Evolutionary conservation across 2,329 filamentous ascomycete species (phyloP).

Genomic region (Clonostachys rhizophaga): DNA sequence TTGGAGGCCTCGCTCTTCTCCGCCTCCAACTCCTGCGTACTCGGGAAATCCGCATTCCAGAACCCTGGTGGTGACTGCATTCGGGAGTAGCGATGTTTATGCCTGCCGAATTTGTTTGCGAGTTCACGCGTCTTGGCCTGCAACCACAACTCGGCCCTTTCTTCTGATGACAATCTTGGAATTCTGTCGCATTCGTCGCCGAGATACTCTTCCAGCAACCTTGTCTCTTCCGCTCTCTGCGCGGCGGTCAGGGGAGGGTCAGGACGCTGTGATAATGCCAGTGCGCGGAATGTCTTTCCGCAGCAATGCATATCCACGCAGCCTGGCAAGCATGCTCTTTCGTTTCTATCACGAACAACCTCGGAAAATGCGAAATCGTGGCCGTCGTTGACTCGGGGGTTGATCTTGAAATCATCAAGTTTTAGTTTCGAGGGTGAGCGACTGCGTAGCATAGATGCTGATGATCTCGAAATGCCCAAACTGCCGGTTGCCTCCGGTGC

Average conservation of each 20-base stretch:
- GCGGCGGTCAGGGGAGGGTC: constrained; percentile 25
- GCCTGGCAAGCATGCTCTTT: constrained; percentile 66
- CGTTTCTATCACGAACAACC: constrained; percentile 65
- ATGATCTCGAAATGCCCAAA: too few relatives aligned
- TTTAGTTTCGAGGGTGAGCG: constrained; percentile 38
- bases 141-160: constrained; percentile 64
- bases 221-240: constrained; percentile 35
- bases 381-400: constrained; percentile 67
- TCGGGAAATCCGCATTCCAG: constrained; percentile 87
- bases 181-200: constrained; percentile 56
- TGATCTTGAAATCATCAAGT: constrained; percentile 76
- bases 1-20: constrained; percentile 62
- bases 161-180: constrained; percentile 50
- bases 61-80: constrained; percentile 77
- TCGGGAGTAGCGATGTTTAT: constrained; percentile 70
- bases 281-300: constrained; percentile 63
- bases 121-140: constrained; percentile 70
- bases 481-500: too few relatives aligned
- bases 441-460: too few relatives aligned
- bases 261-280: constrained; percentile 51
- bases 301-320: constrained; percentile 77
- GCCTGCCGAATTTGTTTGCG: constrained; percentile 72
- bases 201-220: constrained; percentile 50
- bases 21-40: constrained; percentile 71
- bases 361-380: constrained; percentile 69